A percentile compares a stretch with the other conserved stretches of the same genome.
phyloP scores from a whole-genome alignment of 192 early-diverging fungal genomes.

The Spizellomyces punctatus region DNA sequence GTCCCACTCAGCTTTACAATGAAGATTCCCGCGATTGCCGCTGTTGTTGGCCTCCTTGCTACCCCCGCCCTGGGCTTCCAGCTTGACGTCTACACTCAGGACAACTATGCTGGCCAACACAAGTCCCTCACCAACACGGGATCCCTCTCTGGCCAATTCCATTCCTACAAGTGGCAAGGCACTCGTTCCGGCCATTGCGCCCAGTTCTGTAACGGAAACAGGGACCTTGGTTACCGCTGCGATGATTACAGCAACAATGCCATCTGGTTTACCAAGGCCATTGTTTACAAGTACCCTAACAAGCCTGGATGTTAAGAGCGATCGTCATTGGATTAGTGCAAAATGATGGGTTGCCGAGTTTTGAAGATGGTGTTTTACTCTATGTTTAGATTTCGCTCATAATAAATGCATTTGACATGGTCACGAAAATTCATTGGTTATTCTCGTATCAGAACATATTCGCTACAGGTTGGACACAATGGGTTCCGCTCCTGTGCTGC shows the following conservation, averaged over 20 bases:
- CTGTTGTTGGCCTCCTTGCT: neutral
- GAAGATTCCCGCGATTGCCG: neutral
- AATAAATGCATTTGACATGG: too few relatives aligned
- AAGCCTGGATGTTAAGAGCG: neutral
- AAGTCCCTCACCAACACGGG: neutral
- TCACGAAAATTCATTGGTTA: neutral
- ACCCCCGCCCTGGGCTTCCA: neutral
- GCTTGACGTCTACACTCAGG: neutral
- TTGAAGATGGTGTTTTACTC: too few relatives aligned
- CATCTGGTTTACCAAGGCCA: slow-evolving; percentile 1
- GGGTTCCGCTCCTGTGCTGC: slow-evolving; percentile 2
- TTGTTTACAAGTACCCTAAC: neutral
- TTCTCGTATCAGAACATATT: neutral
- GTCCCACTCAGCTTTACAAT: neutral
- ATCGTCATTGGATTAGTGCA: too few relatives aligned
- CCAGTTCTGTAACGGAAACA: neutral
- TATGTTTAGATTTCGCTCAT: too few relatives aligned
- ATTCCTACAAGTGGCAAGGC: neutral
- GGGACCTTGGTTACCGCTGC: neutral
- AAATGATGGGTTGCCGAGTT: too few relatives aligned
- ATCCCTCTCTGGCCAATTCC: neutral
- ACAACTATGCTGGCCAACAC: neutral
- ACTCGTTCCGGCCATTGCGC: neutral
- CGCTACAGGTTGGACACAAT: neutral
- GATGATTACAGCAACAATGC: neutral